Evolutionary conservation across 2,329 filamentous ascomycete species (phyloP), one percentile per base, ranked within the genome.

Genomic region (Sphaerulina musiva): DNA sequence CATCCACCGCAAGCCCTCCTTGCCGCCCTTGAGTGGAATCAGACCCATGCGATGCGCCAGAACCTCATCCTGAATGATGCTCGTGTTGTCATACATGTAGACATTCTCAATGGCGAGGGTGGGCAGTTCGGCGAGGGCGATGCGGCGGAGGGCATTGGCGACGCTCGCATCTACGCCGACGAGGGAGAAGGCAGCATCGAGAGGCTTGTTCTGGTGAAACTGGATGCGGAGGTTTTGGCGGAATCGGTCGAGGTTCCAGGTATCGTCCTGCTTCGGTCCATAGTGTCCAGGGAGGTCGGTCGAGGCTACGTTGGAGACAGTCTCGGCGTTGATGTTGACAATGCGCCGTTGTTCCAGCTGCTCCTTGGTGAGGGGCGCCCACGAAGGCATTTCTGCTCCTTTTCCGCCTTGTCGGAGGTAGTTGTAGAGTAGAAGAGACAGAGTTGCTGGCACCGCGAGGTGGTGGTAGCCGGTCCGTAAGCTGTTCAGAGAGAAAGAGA

Each of bases 21-120:
- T 82, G 57, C 83, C 82, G 62, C 89, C 93, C 61, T 85, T 86
- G 63, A 98, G 85, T 14, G 95, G 93, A 51, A 98, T 86, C 44
- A 98, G 82, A 55, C 93, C 93, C 32, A 98, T 78, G 43, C 93
- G 82, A 70, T 93, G 88, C 12, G 91, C 86, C 48, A 98, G 84
- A 4, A 98, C 92, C 76, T 98, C 93, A 69, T 98, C 93, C 71
- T 97, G 92, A 66, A 98, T 93, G 36, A 98, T 90, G 4, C 89
- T 95, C 48, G 92, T 97, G 78, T 98, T 98, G 78, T 96, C 95
- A 70, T 89, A 82, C 60, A 97, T 84, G 74, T 87, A 98, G 69
- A 95, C 89, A 59, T 84, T 85, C 77, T 98, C 93, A 66, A 98
- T 91, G 62, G 95, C 93, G 44, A 98, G 80, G 2, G 90, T 93